Evolutionary conservation across 1,284 basidiomycete species (phyloP).

Genomic region (Ceratobasidium papillatum): DNA sequence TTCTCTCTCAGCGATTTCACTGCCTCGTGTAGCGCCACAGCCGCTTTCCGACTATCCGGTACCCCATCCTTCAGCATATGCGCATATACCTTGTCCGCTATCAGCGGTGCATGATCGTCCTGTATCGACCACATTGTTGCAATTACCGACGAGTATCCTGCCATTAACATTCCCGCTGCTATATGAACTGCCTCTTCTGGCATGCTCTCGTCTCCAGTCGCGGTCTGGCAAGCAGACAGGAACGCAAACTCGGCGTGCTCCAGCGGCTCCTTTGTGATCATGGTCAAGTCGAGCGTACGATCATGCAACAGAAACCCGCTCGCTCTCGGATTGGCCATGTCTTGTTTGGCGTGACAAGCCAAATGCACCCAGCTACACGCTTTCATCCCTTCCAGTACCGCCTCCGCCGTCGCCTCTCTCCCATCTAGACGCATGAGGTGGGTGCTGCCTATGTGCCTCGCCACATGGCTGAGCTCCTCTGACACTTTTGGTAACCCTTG

Average conservation of each 20-base stretch:
- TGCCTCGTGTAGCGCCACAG: constrained; percentile 42
- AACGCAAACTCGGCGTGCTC: constrained; percentile 32
- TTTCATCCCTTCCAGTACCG: constrained; percentile 5
- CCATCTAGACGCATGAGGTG: not conserved
- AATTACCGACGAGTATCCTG: constrained; percentile 47
- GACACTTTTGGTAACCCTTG: not conserved
- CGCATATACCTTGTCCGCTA: constrained; percentile 47
- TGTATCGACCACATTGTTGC: constrained; percentile 55
- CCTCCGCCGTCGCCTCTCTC: not conserved
- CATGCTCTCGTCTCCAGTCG: constrained; percentile 14
- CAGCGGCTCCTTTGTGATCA: not conserved
- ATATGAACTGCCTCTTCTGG: not conserved
- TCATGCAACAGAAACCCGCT: constrained; percentile 26
- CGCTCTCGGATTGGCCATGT: not conserved
- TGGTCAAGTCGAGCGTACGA: not conserved
- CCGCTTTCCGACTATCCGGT: constrained; percentile 42
- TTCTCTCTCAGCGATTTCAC: constrained; percentile 34
- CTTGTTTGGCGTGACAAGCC: constrained; percentile 22
- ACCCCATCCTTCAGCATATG: constrained; percentile 42
- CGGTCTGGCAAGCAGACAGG: constrained; percentile 39
- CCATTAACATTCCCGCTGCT: not conserved
- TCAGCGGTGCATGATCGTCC: constrained; percentile 47
- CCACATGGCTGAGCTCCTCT: not conserved
- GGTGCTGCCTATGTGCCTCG: too few relatives aligned
- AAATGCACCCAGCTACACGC: constrained; percentile 15